These are phyloP conservation scores for Aspergillus sp. DNA, from an alignment of 2,329 filamentous ascomycete genomes.

Conservation along the genomic window DNA sequence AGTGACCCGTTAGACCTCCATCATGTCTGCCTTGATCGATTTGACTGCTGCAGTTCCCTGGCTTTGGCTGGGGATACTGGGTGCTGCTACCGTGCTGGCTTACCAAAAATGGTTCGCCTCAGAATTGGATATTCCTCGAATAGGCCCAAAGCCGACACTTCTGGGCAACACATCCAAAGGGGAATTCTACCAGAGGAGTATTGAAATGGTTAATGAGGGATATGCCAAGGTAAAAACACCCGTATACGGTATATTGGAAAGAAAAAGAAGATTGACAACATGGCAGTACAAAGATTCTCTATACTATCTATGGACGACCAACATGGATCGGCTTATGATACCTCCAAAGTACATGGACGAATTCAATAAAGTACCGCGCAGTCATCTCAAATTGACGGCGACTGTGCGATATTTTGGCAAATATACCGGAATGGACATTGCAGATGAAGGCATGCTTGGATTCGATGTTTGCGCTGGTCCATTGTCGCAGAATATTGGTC, in stretches of 20 bases:
- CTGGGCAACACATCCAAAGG: constrained; percentile 15
- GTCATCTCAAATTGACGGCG: background rate
- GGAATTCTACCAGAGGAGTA: background rate
- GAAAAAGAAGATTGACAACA: background rate
- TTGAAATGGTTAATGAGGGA: constrained; percentile 1
- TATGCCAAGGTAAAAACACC: constrained; percentile 1
- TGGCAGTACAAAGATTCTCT: background rate
- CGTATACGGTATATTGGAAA: background rate
- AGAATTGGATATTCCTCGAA: background rate
- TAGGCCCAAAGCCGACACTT: background rate
- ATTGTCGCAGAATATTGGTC: background rate
- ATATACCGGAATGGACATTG: constrained; percentile 3
- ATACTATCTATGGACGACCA: constrained; percentile 1
- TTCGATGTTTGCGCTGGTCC: background rate
- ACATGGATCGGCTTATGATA: constrained; percentile 1
- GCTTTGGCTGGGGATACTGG: background rate
- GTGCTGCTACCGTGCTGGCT: background rate
- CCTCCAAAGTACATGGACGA: constrained; percentile 1
- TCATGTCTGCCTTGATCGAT: background rate
- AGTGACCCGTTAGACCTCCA: background rate
- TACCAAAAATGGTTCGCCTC: background rate
- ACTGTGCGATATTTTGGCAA: constrained; percentile 1
- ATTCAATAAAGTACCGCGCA: constrained; percentile 1
- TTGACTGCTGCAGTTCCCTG: background rate
- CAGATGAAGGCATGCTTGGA: constrained; percentile 1